Evolutionary conservation across 176 grass and related monocot genomes (phyloP).

Genomic region (Aegilops bicornis): DNA sequence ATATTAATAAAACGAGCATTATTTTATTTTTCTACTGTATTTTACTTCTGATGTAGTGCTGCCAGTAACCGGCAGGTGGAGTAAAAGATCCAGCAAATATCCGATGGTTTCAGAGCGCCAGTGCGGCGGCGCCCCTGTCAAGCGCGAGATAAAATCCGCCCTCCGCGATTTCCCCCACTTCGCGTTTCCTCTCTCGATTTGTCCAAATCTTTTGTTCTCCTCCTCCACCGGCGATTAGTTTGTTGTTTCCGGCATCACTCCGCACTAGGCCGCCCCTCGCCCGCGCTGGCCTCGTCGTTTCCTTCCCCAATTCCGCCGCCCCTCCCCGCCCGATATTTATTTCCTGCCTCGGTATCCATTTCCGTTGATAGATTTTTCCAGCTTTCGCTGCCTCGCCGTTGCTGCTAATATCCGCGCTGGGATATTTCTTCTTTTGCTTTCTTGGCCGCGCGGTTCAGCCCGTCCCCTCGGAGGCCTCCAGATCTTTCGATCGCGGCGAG

Average conservation of each 20-base stretch:
- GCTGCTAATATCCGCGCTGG: neutral
- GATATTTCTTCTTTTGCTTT: neutral
- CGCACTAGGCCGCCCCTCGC: conserved; percentile 35
- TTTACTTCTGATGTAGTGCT: too few species aligned
- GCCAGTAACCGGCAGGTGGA: neutral
- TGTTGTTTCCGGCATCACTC: conserved; percentile 47
- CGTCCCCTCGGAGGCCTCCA: neutral
- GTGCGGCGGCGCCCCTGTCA: neutral
- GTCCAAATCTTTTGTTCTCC: conserved; percentile 26
- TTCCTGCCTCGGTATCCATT: conserved; percentile 1
- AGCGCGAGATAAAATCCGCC: conserved; percentile 39
- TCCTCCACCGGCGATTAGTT: neutral
- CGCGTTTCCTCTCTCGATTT: conserved; percentile 33
- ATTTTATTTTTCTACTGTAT: too few species aligned
- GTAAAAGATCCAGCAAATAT: neutral
- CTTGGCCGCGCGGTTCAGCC: neutral
- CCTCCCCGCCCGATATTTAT: conserved; percentile 27
- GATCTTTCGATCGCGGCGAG: conserved; percentile 18
- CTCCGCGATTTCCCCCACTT: neutral
- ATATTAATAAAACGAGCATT: neutral
- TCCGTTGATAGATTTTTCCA: neutral
- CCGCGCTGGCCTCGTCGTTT: conserved; percentile 33
- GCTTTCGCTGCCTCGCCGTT: neutral
- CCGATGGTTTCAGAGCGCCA: neutral
- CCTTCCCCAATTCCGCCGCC: conserved; percentile 25